phyloP scores from a whole-genome alignment of 208 protist species.

The Crithidia fasciculata region DNA sequence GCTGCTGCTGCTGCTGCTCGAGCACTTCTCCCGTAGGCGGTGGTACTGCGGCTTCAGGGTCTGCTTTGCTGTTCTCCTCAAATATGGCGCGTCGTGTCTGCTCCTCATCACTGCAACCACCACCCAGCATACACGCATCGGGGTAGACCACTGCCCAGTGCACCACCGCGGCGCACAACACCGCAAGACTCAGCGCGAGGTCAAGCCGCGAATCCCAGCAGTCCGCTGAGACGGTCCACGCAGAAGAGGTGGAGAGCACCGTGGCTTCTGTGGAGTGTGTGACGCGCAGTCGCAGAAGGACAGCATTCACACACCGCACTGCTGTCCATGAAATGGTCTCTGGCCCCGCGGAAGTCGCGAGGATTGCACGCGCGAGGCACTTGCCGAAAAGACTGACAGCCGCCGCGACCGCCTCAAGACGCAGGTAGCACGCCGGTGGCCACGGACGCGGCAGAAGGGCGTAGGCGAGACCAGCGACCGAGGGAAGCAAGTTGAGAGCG shows the following conservation, averaged over 20 bases:
- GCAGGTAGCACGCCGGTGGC: conserved; percentile 39
- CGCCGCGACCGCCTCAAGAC: conserved; percentile 22
- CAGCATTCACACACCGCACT: conserved; percentile 3
- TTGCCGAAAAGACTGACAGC: conserved; percentile 41
- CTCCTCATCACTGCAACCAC: neutral
- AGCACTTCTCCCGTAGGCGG: too few relatives aligned
- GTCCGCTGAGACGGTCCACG: neutral
- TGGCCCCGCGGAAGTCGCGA: neutral
- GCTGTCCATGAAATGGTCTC: neutral
- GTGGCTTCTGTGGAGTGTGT: neutral
- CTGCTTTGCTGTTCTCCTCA: too few relatives aligned
- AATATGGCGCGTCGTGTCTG: too few relatives aligned
- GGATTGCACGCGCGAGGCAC: conserved; percentile 19
- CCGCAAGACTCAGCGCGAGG: conserved; percentile 17
- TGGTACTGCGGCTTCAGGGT: too few relatives aligned
- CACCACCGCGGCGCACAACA: conserved; percentile 7
- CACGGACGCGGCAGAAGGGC: conserved; percentile 44
- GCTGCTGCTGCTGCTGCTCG: neutral
- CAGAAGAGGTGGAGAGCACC: neutral
- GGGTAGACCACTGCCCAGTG: conserved; percentile 30
- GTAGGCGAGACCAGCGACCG: conserved; percentile 37
- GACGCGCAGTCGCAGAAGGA: conserved; percentile 8
- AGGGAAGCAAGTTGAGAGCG: conserved; percentile 42
- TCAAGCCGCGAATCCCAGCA: conserved; percentile 21
- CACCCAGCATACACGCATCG: conserved; percentile 13